These are phyloP conservation scores for Parastagonospora nodorum DNA, from an alignment of 2,329 filamentous ascomycete species.

Conservation along the genomic window DNA sequence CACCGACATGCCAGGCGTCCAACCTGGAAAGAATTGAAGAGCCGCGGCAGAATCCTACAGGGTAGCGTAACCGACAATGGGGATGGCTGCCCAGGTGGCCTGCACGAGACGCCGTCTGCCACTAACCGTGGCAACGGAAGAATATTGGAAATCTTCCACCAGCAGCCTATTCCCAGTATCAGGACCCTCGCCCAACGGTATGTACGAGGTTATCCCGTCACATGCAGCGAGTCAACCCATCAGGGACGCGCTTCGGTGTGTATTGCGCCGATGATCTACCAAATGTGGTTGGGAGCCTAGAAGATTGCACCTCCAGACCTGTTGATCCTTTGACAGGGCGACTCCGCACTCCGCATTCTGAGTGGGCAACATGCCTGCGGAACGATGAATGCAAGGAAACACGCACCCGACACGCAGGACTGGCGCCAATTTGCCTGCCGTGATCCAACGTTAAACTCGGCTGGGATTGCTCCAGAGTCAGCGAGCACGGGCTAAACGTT, in stretches of 20 bases:
- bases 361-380: conserved; percentile 17
- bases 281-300: conserved; percentile 25
- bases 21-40: conserved; percentile 5
- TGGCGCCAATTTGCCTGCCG: conserved; percentile 9
- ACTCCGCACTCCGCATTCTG: conserved; percentile 24
- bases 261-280: conserved; percentile 25
- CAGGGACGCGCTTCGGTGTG: conserved; percentile 20
- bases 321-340: conserved; percentile 18
- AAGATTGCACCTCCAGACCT: conserved; percentile 25
- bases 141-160: conserved; percentile 26
- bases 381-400: conserved; percentile 7
- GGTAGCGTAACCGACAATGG: conserved; percentile 11
- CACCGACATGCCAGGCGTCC: conserved; percentile 13
- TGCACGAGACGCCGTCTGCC: conserved; percentile 13
- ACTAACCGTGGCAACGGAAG: conserved; percentile 12
- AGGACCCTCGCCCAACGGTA: conserved; percentile 19
- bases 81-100: not conserved
- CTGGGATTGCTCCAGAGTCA: conserved; percentile 13
- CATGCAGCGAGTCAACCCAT: conserved; percentile 18
- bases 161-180: conserved; percentile 16
- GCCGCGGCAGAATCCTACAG: conserved; percentile 7
- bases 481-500: conserved; percentile 10
- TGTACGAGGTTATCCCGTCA: conserved; percentile 25
- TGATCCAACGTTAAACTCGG: conserved; percentile 14
- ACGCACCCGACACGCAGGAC: conserved; percentile 17